Conservation (phyloP, 2,329 filamentous ascomycete genomes). For the Botrytis byssoidea region DNA sequence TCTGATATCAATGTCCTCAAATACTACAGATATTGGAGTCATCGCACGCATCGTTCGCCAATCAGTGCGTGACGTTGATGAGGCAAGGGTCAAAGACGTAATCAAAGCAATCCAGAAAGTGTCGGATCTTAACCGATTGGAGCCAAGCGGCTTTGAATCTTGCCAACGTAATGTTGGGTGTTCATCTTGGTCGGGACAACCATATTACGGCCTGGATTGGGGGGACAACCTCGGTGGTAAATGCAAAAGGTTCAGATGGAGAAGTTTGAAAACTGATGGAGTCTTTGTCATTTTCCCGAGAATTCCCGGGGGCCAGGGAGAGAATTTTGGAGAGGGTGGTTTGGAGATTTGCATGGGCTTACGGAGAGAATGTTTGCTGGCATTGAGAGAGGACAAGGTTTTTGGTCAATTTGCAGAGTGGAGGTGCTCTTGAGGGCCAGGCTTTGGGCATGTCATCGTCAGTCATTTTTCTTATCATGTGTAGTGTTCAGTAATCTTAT, state of each 20-base stretch:
- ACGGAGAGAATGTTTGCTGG: background rate
- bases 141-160: background rate
- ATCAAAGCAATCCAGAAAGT: background rate
- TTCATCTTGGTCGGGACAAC: constrained; percentile 5
- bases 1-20: background rate
- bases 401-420: constrained; percentile 7
- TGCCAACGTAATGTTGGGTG: background rate
- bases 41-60: background rate
- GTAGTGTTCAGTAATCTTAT: background rate
- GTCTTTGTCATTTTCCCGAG: constrained; percentile 7
- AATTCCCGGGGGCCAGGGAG: background rate
- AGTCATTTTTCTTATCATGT: background rate
- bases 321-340: background rate
- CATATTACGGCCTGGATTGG: background rate
- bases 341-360: constrained; percentile 8
- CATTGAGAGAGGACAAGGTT: background rate
- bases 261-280: constrained; percentile 12
- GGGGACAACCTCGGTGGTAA: background rate
- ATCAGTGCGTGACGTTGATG: background rate
- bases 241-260: constrained; percentile 9
- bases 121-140: background rate
- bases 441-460: background rate
- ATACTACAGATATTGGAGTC: background rate
- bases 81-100: constrained; percentile 1
- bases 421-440: background rate